phyloP scores from a whole-genome alignment of 169 alveolate species.

The Besnoitia besnoiti region DNA sequence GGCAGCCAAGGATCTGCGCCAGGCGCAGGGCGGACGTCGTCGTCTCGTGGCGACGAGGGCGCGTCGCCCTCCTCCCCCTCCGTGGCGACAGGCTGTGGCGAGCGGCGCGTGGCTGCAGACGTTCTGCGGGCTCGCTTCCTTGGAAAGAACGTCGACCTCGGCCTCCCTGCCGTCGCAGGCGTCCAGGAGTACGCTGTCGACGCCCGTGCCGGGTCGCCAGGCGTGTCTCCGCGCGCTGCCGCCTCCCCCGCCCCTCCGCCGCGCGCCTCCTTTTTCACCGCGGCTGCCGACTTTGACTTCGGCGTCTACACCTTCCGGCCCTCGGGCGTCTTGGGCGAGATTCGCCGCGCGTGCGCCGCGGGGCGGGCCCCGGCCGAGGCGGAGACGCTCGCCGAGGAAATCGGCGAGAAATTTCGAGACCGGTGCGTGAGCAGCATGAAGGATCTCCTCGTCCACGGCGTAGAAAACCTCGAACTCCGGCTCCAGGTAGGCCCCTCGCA shows the following conservation, averaged over 20 bases:
- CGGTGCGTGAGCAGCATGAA: neutral
- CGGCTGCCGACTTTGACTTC: conserved; percentile 9
- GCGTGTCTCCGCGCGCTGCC: neutral
- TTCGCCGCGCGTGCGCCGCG: conserved; percentile 4
- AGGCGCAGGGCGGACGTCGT: no score
- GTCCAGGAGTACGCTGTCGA: neutral
- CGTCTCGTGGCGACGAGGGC: no score
- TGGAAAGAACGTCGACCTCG: neutral
- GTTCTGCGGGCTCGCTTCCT: neutral
- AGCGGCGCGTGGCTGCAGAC: neutral
- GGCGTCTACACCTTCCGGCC: conserved; percentile 5
- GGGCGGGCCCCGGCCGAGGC: conserved; percentile 19
- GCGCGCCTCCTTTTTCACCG: neutral
- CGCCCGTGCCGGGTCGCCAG: neutral
- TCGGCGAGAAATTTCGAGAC: neutral
- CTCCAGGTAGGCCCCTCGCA: neutral
- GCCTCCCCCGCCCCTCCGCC: neutral
- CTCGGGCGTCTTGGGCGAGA: neutral
- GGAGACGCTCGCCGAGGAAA: neutral
- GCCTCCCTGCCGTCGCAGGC: neutral
- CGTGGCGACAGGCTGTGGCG: no score
- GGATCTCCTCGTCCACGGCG: conserved; percentile 30
- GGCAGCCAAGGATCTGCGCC: no score
- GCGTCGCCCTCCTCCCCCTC: no score
- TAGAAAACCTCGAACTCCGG: neutral